Base-by-base conservation (phyloP, 306 rosid genomes). In the Castanea crenata region DNA sequence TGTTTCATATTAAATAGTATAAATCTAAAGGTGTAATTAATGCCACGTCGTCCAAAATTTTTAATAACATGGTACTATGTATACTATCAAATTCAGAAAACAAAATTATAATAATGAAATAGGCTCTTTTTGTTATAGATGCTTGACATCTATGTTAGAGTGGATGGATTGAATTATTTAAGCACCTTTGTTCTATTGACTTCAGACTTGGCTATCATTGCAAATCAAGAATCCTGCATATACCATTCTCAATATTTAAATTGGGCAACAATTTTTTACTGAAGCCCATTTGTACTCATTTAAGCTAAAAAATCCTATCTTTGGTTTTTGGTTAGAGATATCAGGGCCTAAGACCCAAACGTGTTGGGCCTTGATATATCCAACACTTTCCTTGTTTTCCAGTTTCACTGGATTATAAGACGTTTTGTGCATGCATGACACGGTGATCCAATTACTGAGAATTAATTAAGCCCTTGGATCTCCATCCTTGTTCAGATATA, bases 161-260 rank as follows among this genome's bases (percentile, higher is more conserved):
- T 94, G 98, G 98, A 89, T 91, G 92, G 98, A 87, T 85, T 84
- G 74, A 94, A 92, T 85, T 74, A 97, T 14, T 79, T 94, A 82
- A 82, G 89, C 75, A 91, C 91, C 76, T 94, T 91, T 76, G 87
- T 92, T 52, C 55, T 92, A 5, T 82, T 92, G 31, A 76, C 92
- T 70, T 94, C 98, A 34, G 91, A 94, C 92, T 76, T 94, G 69
- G 90, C 79, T 25, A 76, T 94, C 25, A 86, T 91, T 46, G 90
- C 85, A 31, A 69, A 87, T 65, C 97, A 92, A 85, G 98, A 97
- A 76, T 90, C 90, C 94, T 35, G 79, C 87, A 76, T 89, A 87
- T 75, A 94, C 92, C 88, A 78, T 94, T 73, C 97, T 92, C 77
- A 86, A 92, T 76, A 20, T 55, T 81, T 11, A 58, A 68, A 68